Base-by-base conservation (phyloP, 441 rosid genomes). In the Pelargonium myrrhifolium region DNA sequence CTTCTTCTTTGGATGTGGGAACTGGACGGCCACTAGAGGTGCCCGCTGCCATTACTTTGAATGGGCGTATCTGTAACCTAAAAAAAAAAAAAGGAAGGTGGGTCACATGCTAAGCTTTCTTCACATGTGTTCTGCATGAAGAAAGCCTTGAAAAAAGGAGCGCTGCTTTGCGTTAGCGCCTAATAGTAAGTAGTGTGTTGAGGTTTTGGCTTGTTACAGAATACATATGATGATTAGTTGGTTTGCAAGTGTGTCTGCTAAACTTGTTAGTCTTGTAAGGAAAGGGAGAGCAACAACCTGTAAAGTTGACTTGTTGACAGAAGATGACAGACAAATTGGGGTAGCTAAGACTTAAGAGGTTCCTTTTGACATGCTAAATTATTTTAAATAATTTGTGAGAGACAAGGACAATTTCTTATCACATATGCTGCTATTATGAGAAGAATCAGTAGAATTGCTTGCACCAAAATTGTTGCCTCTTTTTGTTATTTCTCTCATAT, bases 1-100 rank as follows among this genome's bases (percentile, higher is more conserved):
- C 53, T 66, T 76, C 55, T 87, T 87, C 85, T 88, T 81, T 15
- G 89, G 90, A 15, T 88, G 93, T n/a, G 90, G 89, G 31, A 88
- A 88, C 76, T 86, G 93, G 93, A 86, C 89, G 14, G 79, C 83
- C 15, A 64, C 84, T 6, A 73, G 85, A 62, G 89, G 93, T 9
- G 84, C 87, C 24, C 73, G 71, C 40, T 88, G 93, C 78, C 83
- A 69, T 67, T 88, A 79, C 79, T 84, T 84, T 15, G 86, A 83
- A 77, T 88, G 93, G 93, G 84, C 85, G 42, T 71, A 82, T 67
- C 71, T 81, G 62, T 83, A 70, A 85, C 69, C 18, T 56, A 22
- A 62, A 71, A 28, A 42, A 70, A 53, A 70, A 65, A 71, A n/a
- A 66, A 35, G 1, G 49, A n/a, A n/a, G 64, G 65, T 62, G 74